These are phyloP conservation scores for Cryptococcus neoformans DNA, from an alignment of 1,284 basidiomycete genomes.

Conservation along the genomic window DNA sequence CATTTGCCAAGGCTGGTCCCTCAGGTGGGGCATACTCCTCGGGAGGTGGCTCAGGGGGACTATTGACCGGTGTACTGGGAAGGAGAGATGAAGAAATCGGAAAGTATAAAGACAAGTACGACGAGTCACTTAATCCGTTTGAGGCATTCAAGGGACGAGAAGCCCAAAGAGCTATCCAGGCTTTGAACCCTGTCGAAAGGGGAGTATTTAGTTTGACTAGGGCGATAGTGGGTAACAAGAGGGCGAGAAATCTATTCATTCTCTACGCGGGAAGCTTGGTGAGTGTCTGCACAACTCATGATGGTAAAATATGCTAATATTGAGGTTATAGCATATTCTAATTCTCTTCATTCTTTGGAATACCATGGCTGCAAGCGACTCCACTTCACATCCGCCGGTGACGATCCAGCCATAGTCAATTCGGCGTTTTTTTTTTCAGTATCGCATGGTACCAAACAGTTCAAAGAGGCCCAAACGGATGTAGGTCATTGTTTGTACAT, in stretches of 20 bases:
- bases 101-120: constrained; percentile 86
- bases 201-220: constrained; percentile 81
- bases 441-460: not conserved
- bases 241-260: constrained; percentile 58
- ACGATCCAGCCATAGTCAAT: constrained; percentile 23
- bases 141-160: constrained; percentile 94
- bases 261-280: constrained; percentile 45
- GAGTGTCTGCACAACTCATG: constrained; percentile 9
- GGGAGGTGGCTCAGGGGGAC: constrained; percentile 13
- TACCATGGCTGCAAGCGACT: constrained; percentile 42
- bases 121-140: constrained; percentile 96
- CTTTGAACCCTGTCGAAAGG: constrained; percentile 86
- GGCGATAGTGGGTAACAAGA: constrained; percentile 80
- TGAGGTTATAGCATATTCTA: constrained; percentile 32
- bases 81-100: constrained; percentile 67
- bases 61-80: constrained; percentile 36
- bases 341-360: constrained; percentile 45
- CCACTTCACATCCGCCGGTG: constrained; percentile 20
- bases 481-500: not conserved
- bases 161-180: constrained; percentile 84
- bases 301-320: not conserved
- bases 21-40: not conserved
- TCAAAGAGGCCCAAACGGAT: no score
- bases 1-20: constrained; percentile 2
- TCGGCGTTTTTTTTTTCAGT: not conserved